Evolutionary conservation across 2,329 filamentous ascomycete genomes (phyloP), one percentile per base, ranked within the genome.

Genomic region (Rasamsonia emersonii): DNA sequence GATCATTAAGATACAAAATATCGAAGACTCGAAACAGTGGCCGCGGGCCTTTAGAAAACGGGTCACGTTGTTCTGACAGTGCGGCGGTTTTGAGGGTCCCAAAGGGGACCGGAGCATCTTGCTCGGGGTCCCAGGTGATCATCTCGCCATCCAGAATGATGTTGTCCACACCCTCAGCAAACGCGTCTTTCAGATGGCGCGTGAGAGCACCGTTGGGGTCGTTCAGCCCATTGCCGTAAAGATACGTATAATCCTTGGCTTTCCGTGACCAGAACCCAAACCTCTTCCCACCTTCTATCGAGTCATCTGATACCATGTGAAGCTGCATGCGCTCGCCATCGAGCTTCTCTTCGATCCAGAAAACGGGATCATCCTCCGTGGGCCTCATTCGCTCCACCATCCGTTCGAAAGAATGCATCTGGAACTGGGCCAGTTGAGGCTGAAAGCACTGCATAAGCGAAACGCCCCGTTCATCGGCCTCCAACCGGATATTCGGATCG

Each of bases 321-420:
- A 98, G 71, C 56, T 98, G 91, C 80, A 98, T 95, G 16, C 91
- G 76, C 60, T 98, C 91, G 1, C 91, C 91, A 45, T 98, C 91
- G 6, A 98, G 67, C 58, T 98, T 98, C 61, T 98, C 91, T 56
- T 98, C 91, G 28, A 96, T 91, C 86, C 88, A 96, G 51, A 93
- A 98, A 6, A 82, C 76, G 0, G 71, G 67, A 32, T 93, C 79
- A 0, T 84, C 77, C 15, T 79, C 73, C 0, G 75, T 79, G 0
- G 72, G 68, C 2, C 75, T 73, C 59, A 80, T 74, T 26, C 64
- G 77, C 11, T 75, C 67, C 2, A 93, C 76, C 73, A 93, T 85
- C 50, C 78, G 82, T 33, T 86, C 74, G 45, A 94, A 85, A 0
- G 79, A 77, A 19, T 83, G 74, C 69, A 83, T 82, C 55, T 95